phyloP scores from a whole-genome alignment of 2,329 filamentous ascomycete species.

The Colletotrichum higginsianum region DNA sequence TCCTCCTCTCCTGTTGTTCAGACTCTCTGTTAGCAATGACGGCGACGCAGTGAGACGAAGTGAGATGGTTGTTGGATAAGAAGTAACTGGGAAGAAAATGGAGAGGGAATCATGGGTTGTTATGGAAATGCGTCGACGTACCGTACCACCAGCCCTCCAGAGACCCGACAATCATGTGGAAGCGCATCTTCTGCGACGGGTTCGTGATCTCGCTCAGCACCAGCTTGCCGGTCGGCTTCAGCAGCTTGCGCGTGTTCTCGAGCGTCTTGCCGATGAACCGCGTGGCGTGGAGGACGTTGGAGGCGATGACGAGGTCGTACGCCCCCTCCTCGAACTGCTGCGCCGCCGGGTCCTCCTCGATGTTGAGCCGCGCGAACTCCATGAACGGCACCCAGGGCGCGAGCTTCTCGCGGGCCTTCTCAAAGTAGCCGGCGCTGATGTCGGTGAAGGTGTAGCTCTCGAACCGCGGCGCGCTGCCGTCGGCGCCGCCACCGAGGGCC shows the following conservation, averaged over 20 bases:
- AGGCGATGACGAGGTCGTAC: constrained; percentile 56
- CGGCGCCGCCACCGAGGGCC: constrained; percentile 28
- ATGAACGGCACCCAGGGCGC: constrained; percentile 44
- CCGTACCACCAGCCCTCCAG: constrained; percentile 57
- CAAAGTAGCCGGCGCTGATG: constrained; percentile 59
- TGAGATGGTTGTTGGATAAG: too few species aligned
- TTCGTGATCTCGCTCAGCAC: constrained; percentile 48
- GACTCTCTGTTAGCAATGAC: too few species aligned
- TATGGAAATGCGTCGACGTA: too few species aligned
- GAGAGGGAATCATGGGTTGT: too few species aligned
- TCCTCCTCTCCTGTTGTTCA: constrained; percentile 42
- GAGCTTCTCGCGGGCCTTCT: constrained; percentile 52
- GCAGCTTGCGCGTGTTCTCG: constrained; percentile 40
- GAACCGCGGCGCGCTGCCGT: constrained; percentile 24
- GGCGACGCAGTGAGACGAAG: too few species aligned
- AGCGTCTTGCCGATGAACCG: constrained; percentile 46
- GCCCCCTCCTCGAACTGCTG: constrained; percentile 53
- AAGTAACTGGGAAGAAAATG: too few species aligned
- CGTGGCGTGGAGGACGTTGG: constrained; percentile 51
- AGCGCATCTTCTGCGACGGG: constrained; percentile 34
- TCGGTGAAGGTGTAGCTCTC: constrained; percentile 61
- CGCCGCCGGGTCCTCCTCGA: constrained; percentile 49
- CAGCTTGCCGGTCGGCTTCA: constrained; percentile 50
- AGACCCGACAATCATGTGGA: constrained; percentile 51
- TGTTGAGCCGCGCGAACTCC: constrained; percentile 48